These are phyloP conservation scores for Beauveria varroae DNA, from an alignment of 2,329 filamentous ascomycete species.

Conservation along the genomic window DNA sequence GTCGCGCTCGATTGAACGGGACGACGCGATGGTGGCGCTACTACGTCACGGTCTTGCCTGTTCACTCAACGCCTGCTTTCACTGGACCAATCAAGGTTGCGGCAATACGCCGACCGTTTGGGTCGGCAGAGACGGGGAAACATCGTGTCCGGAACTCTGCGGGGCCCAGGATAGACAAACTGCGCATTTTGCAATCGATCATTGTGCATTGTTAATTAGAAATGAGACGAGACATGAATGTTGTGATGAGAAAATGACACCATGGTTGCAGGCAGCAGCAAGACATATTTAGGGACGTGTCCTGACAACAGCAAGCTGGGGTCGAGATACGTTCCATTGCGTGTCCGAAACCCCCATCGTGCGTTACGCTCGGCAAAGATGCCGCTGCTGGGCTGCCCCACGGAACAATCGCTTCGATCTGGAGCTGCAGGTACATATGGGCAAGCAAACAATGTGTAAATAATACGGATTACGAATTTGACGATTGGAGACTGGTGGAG, in stretches of 20 bases:
- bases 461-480: not conserved
- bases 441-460: not conserved
- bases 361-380: too few species aligned
- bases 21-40: constrained; percentile 4
- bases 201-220: too few species aligned
- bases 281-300: not conserved
- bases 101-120: too few species aligned
- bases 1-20: not conserved
- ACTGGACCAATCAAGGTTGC: not conserved
- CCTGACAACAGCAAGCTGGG: not conserved
- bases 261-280: not conserved
- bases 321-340: too few species aligned
- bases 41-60: not conserved
- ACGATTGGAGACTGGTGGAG: not conserved
- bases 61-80: not conserved
- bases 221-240: too few species aligned
- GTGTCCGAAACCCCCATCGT: too few species aligned
- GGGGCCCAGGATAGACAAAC: too few species aligned
- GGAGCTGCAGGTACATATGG: not conserved
- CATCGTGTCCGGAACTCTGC: too few species aligned
- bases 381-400: not conserved
- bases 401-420: not conserved
- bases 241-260: too few species aligned
- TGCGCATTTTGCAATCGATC: too few species aligned
- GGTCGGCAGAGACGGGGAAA: too few species aligned